These are phyloP conservation scores for Termitomyces sp. DNA, from an alignment of 768 basidiomycete genomes.

Conservation along the genomic window DNA sequence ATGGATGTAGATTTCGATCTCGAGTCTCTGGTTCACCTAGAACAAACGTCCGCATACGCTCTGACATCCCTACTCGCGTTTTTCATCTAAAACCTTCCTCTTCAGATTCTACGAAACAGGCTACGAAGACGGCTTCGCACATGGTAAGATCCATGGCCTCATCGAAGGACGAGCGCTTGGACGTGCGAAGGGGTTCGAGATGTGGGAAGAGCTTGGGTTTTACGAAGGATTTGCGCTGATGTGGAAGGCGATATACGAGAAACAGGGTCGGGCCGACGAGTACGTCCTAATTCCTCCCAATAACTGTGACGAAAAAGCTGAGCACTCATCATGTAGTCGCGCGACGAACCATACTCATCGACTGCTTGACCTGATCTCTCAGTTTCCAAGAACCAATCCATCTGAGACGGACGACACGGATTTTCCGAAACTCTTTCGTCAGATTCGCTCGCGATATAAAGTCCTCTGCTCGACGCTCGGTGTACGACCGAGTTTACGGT, in stretches of 20 bases:
- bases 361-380: slow-evolving; percentile 67
- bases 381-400: slow-evolving; percentile 81
- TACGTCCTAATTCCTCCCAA: slow-evolving; percentile 28
- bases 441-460: slow-evolving; percentile 87
- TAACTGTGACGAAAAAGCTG: background rate
- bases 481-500: slow-evolving; percentile 45
- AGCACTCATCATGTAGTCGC: slow-evolving; percentile 39
- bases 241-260: slow-evolving; percentile 57
- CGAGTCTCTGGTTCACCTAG: slow-evolving; percentile 58
- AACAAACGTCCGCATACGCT: slow-evolving; percentile 51
- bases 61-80: slow-evolving; percentile 8
- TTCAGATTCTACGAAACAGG: slow-evolving; percentile 80
- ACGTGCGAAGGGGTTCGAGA: slow-evolving; percentile 86
- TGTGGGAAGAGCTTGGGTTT: slow-evolving; percentile 97
- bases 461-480: slow-evolving; percentile 82
- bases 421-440: slow-evolving; percentile 71
- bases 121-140: slow-evolving; percentile 73
- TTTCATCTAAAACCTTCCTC: slow-evolving; percentile 6
- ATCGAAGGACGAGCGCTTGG: slow-evolving; percentile 92
- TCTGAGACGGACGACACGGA: slow-evolving; percentile 55
- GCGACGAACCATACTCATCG: slow-evolving; percentile 60
- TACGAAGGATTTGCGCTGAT: slow-evolving; percentile 82
- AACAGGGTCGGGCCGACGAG: slow-evolving; percentile 46
- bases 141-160: slow-evolving; percentile 86
- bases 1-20: slow-evolving; percentile 50